Percentiles rank a stretch among this genome's conserved stretches.
These are phyloP conservation scores for Beauveria caledonica DNA, from an alignment of 2,329 filamentous ascomycete genomes.

Conservation along the genomic window DNA sequence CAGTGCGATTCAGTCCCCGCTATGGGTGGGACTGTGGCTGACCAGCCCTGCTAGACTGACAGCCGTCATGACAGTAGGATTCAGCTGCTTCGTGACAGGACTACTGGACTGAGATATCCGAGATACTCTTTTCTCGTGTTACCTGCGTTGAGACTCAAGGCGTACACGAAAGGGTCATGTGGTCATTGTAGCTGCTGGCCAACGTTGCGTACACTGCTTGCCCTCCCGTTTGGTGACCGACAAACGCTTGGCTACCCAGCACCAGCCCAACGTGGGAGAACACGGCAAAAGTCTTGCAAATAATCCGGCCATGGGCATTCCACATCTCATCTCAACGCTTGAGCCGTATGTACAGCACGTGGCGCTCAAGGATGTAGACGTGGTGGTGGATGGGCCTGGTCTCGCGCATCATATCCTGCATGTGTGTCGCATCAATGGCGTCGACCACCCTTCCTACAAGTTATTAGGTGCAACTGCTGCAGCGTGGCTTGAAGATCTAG, in stretches of 20 bases:
- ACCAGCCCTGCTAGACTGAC: background rate
- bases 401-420: conserved; percentile 67
- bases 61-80: background rate
- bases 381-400: conserved; percentile 69
- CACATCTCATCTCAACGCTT: conserved; percentile 44
- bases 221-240: conserved; percentile 6
- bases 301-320: conserved; percentile 46
- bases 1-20: conserved; percentile 7
- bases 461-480: conserved; percentile 52
- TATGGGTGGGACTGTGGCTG: conserved; percentile 5
- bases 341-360: conserved; percentile 40
- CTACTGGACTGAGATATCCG: background rate
- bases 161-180: conserved; percentile 14
- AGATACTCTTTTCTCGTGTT: background rate
- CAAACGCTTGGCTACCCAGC: background rate
- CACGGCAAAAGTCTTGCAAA: background rate
- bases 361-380: conserved; percentile 31
- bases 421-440: conserved; percentile 40
- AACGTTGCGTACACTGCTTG: background rate
- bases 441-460: conserved; percentile 53
- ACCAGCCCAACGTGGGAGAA: background rate
- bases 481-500: conserved; percentile 55
- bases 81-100: background rate
- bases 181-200: background rate
- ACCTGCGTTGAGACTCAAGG: background rate